phyloP scores from a whole-genome alignment of 805 yeast genomes.

The Sugiyamaella marilandica region DNA sequence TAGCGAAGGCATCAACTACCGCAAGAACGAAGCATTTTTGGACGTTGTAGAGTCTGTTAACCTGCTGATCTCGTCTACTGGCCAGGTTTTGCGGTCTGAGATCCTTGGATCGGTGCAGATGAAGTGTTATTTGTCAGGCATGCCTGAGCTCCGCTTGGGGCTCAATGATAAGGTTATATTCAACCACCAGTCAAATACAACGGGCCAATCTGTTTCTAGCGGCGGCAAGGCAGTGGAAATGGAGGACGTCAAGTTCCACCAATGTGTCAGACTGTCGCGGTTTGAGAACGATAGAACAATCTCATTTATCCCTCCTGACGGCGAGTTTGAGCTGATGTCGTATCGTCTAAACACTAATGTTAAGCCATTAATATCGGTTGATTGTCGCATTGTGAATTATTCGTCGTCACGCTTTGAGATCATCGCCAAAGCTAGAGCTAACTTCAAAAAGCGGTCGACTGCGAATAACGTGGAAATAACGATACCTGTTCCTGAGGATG shows the following conservation, averaged over 20 bases:
- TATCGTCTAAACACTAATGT: slow-evolving; percentile 39
- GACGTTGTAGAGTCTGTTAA: slow-evolving; percentile 76
- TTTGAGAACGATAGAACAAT: slow-evolving; percentile 56
- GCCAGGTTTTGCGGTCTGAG: slow-evolving; percentile 58
- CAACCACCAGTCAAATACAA: slow-evolving; percentile 25
- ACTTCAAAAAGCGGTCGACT: slow-evolving; percentile 59
- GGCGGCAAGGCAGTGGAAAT: slow-evolving; percentile 35
- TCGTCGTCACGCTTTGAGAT: slow-evolving; percentile 39
- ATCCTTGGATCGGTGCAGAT: slow-evolving; percentile 70
- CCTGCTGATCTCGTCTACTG: slow-evolving; percentile 58
- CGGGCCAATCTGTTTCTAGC: slow-evolving; percentile 27
- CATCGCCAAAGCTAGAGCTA: slow-evolving; percentile 51
- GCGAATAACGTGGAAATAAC: slow-evolving; percentile 54
- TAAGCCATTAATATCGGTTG: slow-evolving; percentile 50
- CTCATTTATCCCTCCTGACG: slow-evolving; percentile 87
- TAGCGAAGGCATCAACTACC: slow-evolving; percentile 81
- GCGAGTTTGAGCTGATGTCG: slow-evolving; percentile 63
- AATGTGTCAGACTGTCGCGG: slow-evolving; percentile 73
- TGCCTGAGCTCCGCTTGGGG: slow-evolving; percentile 79
- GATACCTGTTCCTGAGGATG: slow-evolving; percentile 62
- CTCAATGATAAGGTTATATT: slow-evolving; percentile 44
- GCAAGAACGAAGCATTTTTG: slow-evolving; percentile 84
- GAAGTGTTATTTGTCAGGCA: slow-evolving; percentile 78
- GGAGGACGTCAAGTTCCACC: slow-evolving; percentile 76
- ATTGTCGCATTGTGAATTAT: slow-evolving; percentile 44